These are phyloP conservation scores for Endocarpon pusillum DNA, from an alignment of 495 filamentous ascomycete genomes.

Conservation along the genomic window DNA sequence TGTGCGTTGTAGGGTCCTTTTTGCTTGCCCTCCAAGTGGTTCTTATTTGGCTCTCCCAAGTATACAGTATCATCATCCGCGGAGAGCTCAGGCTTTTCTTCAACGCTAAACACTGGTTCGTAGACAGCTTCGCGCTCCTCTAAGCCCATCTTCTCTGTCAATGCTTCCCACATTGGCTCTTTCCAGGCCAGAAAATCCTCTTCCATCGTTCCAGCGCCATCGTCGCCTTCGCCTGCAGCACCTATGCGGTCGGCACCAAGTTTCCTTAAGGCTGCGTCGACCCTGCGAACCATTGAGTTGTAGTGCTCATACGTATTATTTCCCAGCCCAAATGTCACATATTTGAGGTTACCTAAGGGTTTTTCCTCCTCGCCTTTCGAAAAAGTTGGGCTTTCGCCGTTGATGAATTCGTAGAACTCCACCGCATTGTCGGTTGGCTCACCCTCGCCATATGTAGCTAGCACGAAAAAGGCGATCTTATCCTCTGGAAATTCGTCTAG, in stretches of 20 bases:
- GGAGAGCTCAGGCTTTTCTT: conserved; percentile 55
- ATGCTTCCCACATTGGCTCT: conserved; percentile 90
- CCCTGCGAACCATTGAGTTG: conserved; percentile 91
- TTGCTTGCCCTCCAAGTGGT: conserved; percentile 68
- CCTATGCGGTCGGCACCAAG: conserved; percentile 74
- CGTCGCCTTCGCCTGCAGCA: conserved; percentile 84
- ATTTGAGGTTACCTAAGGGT: conserved; percentile 72
- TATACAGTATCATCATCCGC: conserved; percentile 77
- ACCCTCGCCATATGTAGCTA: conserved; percentile 96
- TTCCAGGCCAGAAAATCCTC: conserved; percentile 99
- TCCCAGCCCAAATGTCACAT: conserved; percentile 87
- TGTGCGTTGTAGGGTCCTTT: conserved; percentile 92
- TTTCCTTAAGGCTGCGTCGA: conserved; percentile 61
- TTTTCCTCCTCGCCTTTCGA: conserved; percentile 47
- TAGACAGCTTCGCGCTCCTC: conserved; percentile 95
- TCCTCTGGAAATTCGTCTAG: conserved; percentile 77
- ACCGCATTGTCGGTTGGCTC: conserved; percentile 98
- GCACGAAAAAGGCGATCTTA: conserved; percentile 85
- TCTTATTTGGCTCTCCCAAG: conserved; percentile 90
- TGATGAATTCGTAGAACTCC: conserved; percentile 96
- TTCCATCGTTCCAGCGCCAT: conserved; percentile 98
- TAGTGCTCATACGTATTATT: conserved; percentile 99
- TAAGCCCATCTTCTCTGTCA: conserved; percentile 64
- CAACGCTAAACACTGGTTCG: conserved; percentile 77
- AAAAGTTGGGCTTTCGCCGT: conserved; percentile 62